Evolutionary conservation across 164 flowering plant genomes (phyloP).

Genomic region (Malania oleifera): DNA sequence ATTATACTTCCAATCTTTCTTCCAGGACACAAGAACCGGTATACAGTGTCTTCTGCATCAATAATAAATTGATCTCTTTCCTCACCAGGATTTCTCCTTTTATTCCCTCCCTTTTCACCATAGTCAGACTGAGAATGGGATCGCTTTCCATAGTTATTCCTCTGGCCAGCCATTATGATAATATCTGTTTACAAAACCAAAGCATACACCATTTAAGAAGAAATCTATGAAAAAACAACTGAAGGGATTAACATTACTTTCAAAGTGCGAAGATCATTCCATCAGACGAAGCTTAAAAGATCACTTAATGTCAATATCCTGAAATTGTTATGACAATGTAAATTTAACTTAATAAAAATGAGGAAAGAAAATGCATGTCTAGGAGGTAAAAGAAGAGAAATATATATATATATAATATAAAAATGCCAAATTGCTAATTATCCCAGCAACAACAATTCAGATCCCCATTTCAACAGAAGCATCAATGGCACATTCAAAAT

Average conservation of each 20-base stretch:
- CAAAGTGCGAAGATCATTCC: too few relatives aligned
- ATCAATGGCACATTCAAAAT: background rate
- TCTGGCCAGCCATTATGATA: conserved; percentile 46
- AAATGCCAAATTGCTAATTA: too few relatives aligned
- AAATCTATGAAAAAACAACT: background rate
- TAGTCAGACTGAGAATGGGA: conserved; percentile 46
- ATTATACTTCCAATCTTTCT: conserved; percentile 91
- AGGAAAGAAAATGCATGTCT: too few relatives aligned
- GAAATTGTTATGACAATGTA: too few relatives aligned
- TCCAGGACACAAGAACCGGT: conserved; percentile 79
- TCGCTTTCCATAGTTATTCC: conserved; percentile 45
- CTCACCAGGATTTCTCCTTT: conserved; percentile 45
- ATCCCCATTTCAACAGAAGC: too few relatives aligned
- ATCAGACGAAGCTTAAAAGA: too few relatives aligned
- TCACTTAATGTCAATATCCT: too few relatives aligned
- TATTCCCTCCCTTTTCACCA: conserved; percentile 38
- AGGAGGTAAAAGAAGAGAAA: too few relatives aligned
- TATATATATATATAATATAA: too few relatives aligned
- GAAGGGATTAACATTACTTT: too few relatives aligned
- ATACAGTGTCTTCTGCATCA: conserved; percentile 81
- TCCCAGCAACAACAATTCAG: too few relatives aligned
- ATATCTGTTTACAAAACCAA: conserved; percentile 7
- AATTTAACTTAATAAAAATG: too few relatives aligned
- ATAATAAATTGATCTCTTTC: conserved; percentile 48
- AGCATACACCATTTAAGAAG: background rate